phyloP scores from a whole-genome alignment of 2,329 filamentous ascomycete genomes.

The Phialocephala sp. region DNA sequence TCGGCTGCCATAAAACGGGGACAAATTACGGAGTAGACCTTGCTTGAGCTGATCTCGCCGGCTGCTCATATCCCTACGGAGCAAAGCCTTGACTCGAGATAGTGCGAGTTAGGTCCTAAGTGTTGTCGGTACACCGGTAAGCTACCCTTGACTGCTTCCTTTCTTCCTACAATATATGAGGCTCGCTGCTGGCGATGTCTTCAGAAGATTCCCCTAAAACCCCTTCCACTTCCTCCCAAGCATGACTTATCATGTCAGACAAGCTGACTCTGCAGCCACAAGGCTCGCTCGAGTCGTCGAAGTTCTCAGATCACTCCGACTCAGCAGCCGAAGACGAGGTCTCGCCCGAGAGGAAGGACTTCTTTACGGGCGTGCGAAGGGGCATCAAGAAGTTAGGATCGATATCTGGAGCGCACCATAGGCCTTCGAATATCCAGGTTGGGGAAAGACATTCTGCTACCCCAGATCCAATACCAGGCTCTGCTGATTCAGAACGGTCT shows the following conservation, averaged over 20 bases:
- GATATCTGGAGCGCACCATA: constrained; percentile 35
- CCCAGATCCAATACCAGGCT: constrained; percentile 24
- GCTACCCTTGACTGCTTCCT: constrained; percentile 14
- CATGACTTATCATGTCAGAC: constrained; percentile 42
- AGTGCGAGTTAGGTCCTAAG: constrained; percentile 22
- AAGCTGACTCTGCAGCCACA: constrained; percentile 40
- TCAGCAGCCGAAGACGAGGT: constrained; percentile 34
- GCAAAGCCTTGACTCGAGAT: constrained; percentile 30
- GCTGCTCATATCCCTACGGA: constrained; percentile 23
- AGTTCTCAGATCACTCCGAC: constrained; percentile 35
- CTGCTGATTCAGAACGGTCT: constrained; percentile 24
- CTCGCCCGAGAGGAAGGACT: constrained; percentile 33
- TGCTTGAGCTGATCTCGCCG: constrained; percentile 27
- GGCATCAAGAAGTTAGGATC: constrained; percentile 42
- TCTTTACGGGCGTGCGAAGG: constrained; percentile 41
- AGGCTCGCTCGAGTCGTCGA: constrained; percentile 40
- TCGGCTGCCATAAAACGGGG: constrained; percentile 27
- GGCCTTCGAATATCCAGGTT: constrained; percentile 34
- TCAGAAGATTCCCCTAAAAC: constrained; percentile 14
- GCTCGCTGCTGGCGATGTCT: constrained; percentile 24
- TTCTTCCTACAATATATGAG: constrained; percentile 24
- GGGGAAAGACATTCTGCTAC: constrained; percentile 28
- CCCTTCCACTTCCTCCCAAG: constrained; percentile 25
- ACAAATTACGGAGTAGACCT: constrained; percentile 28
- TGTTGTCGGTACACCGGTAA: constrained; percentile 21